Percentiles rank a stretch among this genome's conserved stretches.
Conservation (phyloP, 2,329 filamentous ascomycete species). For the Pseudogymnoascus sp. region DNA sequence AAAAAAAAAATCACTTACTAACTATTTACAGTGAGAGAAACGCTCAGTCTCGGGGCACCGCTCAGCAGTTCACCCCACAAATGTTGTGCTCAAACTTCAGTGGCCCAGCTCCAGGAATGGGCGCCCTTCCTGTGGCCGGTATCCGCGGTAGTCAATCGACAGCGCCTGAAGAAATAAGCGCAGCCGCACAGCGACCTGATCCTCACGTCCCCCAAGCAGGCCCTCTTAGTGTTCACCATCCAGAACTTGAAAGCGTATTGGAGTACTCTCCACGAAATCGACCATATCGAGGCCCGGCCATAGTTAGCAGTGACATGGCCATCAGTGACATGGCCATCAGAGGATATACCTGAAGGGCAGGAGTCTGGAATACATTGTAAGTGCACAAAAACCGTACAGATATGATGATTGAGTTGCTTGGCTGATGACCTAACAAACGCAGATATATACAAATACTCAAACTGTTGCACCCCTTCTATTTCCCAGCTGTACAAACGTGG, state of each 20-base stretch:
- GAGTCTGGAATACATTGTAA: neutral
- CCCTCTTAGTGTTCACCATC: neutral
- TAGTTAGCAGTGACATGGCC: slow-evolving; percentile 4
- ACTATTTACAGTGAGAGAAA: neutral
- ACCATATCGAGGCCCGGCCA: neutral
- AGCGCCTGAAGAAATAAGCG: neutral
- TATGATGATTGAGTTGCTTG: neutral
- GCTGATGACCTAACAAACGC: slow-evolving; percentile 19
- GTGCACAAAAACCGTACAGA: neutral
- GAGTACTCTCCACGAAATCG: neutral
- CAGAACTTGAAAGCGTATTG: neutral
- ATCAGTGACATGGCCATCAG: neutral
- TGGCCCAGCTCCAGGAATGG: neutral
- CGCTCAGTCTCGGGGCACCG: neutral
- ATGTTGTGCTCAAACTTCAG: neutral
- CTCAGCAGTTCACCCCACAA: neutral
- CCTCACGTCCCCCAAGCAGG: neutral
- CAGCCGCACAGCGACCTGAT: neutral
- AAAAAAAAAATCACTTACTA: neutral
- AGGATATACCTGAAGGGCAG: neutral
- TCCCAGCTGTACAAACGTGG: slow-evolving; percentile 5
- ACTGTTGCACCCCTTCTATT: slow-evolving; percentile 16
- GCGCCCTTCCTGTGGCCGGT: neutral
- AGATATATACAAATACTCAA: slow-evolving; percentile 17
- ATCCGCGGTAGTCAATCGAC: neutral